phyloP scores from a whole-genome alignment of 2,329 filamentous ascomycete species.

The Mycosphaerella arachidis region DNA sequence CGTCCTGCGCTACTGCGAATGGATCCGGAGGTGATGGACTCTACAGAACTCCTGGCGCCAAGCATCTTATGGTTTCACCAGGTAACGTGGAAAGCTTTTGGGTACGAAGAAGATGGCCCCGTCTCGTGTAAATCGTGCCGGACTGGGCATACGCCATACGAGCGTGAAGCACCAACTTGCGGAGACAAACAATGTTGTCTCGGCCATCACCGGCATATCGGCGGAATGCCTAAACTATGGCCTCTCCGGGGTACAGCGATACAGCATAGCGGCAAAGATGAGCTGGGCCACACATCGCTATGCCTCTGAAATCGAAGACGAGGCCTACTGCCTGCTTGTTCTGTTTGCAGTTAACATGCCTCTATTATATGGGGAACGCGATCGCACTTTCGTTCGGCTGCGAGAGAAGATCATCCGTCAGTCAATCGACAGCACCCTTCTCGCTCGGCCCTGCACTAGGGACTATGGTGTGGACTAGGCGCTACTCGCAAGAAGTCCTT shows the following conservation, averaged over 20 bases:
- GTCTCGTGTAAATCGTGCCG: background rate
- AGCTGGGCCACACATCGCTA: conserved; percentile 14
- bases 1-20: background rate
- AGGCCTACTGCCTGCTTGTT: conserved; percentile 28
- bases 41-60: background rate
- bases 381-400: conserved; percentile 5
- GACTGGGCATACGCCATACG: background rate
- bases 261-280: conserved; percentile 14
- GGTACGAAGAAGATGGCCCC: background rate
- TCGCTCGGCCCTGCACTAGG: background rate
- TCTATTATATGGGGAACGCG: conserved; percentile 31
- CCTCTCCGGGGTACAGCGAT: too few species aligned
- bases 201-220: background rate
- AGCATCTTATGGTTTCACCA: background rate
- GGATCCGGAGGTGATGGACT: background rate
- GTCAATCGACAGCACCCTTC: background rate
- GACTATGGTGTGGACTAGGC: background rate
- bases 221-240: background rate
- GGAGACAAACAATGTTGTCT: background rate
- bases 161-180: too few species aligned
- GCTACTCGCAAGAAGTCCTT: background rate
- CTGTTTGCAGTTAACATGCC: conserved; percentile 29
- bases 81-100: background rate
- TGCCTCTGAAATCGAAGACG: conserved; percentile 27
- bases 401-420: background rate